These are phyloP conservation scores for Calonectria crousiana DNA, from an alignment of 2,329 filamentous ascomycete species.

Conservation along the genomic window DNA sequence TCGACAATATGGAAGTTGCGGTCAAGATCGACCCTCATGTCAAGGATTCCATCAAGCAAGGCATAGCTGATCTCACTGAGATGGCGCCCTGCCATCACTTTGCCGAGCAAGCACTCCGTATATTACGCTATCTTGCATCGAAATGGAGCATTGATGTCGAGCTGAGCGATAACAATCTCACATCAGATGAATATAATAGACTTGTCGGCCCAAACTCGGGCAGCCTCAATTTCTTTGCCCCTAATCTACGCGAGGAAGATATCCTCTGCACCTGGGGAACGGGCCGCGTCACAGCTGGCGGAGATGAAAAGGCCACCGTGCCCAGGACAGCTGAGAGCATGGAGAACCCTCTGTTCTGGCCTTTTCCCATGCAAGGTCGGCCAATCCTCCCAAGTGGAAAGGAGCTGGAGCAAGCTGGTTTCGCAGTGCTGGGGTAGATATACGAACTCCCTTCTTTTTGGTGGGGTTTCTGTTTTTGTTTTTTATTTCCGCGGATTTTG, in stretches of 20 bases:
- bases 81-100: constrained; percentile 73
- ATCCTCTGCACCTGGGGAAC: constrained; percentile 62
- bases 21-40: constrained; percentile 55
- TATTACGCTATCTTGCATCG: constrained; percentile 67
- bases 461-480: not conserved
- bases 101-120: constrained; percentile 71
- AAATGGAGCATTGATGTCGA: constrained; percentile 70
- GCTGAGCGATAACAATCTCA: constrained; percentile 49
- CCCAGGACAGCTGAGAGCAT: constrained; percentile 51
- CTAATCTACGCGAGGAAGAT: constrained; percentile 61
- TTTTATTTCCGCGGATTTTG: not conserved
- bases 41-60: constrained; percentile 61
- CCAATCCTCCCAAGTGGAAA: constrained; percentile 64
- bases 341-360: constrained; percentile 71
- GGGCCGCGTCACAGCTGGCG: constrained; percentile 28
- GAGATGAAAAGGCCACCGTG: constrained; percentile 27
- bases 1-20: constrained; percentile 48
- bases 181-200: constrained; percentile 53
- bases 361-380: constrained; percentile 70
- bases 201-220: constrained; percentile 61
- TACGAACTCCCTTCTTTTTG: not conserved
- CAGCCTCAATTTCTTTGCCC: constrained; percentile 70
- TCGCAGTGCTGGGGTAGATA: constrained; percentile 49
- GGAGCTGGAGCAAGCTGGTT: constrained; percentile 65
- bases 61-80: constrained; percentile 68